phyloP scores from a whole-genome alignment of 2,329 filamentous ascomycete genomes.

The Rhinocladiella similis region DNA sequence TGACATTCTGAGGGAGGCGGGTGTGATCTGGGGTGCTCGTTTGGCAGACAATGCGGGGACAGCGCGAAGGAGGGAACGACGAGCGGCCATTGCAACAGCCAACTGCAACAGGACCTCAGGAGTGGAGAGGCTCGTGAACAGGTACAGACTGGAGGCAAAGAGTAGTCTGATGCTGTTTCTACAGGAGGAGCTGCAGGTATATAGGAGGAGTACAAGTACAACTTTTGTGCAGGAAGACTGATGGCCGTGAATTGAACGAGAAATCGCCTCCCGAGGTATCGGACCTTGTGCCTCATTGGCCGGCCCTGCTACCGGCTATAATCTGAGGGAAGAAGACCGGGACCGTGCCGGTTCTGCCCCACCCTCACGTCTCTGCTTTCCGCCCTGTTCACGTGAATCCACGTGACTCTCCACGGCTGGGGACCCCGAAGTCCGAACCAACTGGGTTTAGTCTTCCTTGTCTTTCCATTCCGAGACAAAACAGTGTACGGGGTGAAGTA shows the following conservation, averaged over 20 bases:
- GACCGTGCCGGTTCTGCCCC: background rate
- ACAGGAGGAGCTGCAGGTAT: too few species aligned
- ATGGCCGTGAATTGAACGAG: background rate
- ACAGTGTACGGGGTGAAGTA: too few species aligned
- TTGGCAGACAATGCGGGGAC: slow-evolving; percentile 27
- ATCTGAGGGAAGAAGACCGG: slow-evolving; percentile 6
- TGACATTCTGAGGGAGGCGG: slow-evolving; percentile 26
- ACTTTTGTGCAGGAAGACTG: too few species aligned
- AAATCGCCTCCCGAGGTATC: slow-evolving; percentile 4
- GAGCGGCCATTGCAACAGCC: slow-evolving; percentile 24
- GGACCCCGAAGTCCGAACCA: too few species aligned
- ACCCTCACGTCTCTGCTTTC: too few species aligned
- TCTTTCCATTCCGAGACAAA: too few species aligned
- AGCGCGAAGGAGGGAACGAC: slow-evolving; percentile 23
- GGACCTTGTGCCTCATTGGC: background rate
- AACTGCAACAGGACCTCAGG: background rate
- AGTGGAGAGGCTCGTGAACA: background rate
- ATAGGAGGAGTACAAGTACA: too few species aligned
- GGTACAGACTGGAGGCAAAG: background rate
- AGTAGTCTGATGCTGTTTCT: background rate
- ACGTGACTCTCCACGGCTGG: too few species aligned
- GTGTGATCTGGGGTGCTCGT: slow-evolving; percentile 23
- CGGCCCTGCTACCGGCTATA: background rate
- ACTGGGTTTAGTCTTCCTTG: too few species aligned
- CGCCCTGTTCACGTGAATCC: too few species aligned